Evolutionary conservation across 495 filamentous ascomycete genomes (phyloP), one percentile per base, ranked within the genome.

Genomic region (Viridothelium virens): DNA sequence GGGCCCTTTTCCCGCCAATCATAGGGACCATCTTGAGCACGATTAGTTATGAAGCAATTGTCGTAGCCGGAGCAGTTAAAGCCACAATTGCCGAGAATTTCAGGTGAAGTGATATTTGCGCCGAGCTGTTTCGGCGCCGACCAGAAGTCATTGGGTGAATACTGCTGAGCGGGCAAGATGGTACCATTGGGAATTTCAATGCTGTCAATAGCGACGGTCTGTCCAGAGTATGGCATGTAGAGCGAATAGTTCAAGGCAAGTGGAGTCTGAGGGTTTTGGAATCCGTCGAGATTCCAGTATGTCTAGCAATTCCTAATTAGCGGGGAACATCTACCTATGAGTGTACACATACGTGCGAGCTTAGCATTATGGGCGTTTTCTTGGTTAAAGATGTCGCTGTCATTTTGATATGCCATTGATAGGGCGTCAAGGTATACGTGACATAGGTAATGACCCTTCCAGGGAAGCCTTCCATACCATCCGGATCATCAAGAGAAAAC

Each of bases 201-300:
- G 68, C 79, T 83, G 76, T 96, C 91, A 2, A 84, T 85, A n/a
- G 72, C 89, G 38, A 92, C 77, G 67, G 88, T 84, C 66, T 88
- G 86, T 38, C 83, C 82, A 48, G 85, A 85, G 67, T 89, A 85
- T 2, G 91, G 91, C 70, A 95, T 69, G 66, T 86, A 84, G 47
- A 96, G 77, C 3, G 67, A 76, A 75, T 94, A 84, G 70, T 91
- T 87, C n/a, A 95, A 79, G 34, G 85, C 81, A 6, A 79, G 82
- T 16, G 81, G 72, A 2, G 87, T 86, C 72, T 87, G 65, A 16
- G 74, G 69, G 56, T 78, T 76, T 38, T 74, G 77, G 74, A 91
- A 96, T 10, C 85, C 91, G 73, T 92, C 90, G 64, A 96, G 79
- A 76, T 95, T 94, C 90, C 90, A 96, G 79, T 95, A 96, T 61